Percentiles rank a stretch among this genome's conserved stretches.
Conservation (phyloP, 805 yeast genomes). For the Vanderwaltozyma verrucispora region DNA sequence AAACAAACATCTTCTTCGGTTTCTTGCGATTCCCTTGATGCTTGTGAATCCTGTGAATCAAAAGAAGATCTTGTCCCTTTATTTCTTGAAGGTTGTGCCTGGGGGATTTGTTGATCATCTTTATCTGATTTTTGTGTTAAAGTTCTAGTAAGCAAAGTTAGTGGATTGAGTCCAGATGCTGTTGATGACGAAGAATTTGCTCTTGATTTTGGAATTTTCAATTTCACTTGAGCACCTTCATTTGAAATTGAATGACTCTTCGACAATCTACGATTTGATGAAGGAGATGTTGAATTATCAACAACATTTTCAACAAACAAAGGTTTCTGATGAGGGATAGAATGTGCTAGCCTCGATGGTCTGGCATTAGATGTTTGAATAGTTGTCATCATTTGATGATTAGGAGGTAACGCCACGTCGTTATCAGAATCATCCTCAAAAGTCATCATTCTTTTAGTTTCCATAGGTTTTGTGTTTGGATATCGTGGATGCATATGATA, state of each 20-base stretch:
- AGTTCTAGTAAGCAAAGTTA: conserved; percentile 4
- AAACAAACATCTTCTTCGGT: conserved; percentile 97
- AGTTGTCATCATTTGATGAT: background rate
- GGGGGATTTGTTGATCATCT: conserved; percentile 11
- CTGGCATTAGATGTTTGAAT: conserved; percentile 7
- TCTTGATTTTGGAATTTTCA: conserved; percentile 10
- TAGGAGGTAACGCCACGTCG: background rate
- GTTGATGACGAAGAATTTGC: conserved; percentile 4
- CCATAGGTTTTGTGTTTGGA: background rate
- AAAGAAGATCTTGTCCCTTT: conserved; percentile 17
- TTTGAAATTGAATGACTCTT: conserved; percentile 1
- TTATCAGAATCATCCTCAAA: conserved; percentile 11
- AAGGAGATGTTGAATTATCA: conserved; percentile 3
- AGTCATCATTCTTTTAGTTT: background rate
- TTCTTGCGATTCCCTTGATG: conserved; percentile 72
- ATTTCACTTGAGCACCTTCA: conserved; percentile 1
- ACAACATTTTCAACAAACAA: conserved; percentile 18
- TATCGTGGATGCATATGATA: background rate
- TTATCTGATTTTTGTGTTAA: conserved; percentile 7
- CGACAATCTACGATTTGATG: conserved; percentile 5
- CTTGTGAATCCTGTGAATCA: conserved; percentile 65
- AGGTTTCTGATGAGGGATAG: conserved; percentile 36
- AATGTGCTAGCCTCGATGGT: conserved; percentile 23
- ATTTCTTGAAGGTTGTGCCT: conserved; percentile 14
- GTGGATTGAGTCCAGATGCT: conserved; percentile 3